Evolutionary conservation across 306 rosid genomes (phyloP), one percentile per base, ranked within the genome.

Genomic region (Gastrolobium villosum): DNA sequence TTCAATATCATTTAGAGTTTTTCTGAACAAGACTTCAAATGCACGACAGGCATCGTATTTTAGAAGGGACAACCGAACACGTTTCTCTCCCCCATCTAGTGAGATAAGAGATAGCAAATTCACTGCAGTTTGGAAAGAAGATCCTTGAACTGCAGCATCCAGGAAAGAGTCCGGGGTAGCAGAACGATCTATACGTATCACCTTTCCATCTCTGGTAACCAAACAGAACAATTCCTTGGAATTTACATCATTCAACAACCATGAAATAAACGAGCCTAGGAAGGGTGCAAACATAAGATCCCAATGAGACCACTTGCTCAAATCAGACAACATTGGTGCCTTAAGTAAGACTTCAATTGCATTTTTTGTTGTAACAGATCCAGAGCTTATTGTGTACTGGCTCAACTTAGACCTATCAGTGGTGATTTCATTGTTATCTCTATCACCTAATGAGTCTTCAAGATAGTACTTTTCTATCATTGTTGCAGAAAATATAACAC

Each of bases 281-380:
- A 87, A 81, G 46, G 97, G 99, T 40, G 97, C 92, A 86, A 92
- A 94, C 72, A 69, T 57, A 34, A 84, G 52, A 84, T 92, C 97
- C 99, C 99, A 94, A 83, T 92, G 99, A 59, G 97, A 88, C 99
- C 99, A 94, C 76, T 82, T 78, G 88, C 87, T 88, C 81, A 94
- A 81, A 83, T 92, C 97, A 20, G 88, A 85, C 91, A 94, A 72
- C 95, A 92, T 87, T 0, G 99, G 99, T 5, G 92, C 91, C 87
- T 83, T 88, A 7, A 83, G 90, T 61, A 94, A 82, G 68, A 87
- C 84, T 74, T 84, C 86, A 67, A 92, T 74, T 64, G 97, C 97
- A 61, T 88, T 90, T 86, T 77, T 89, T 41, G 85, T 52, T 56
- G 90, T 70, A 66, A 87, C 79, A 74, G 84, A 72, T 81, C 70